These are phyloP conservation scores for Trapa incisa DNA, from an alignment of 345 rosid species.

Conservation along the genomic window DNA sequence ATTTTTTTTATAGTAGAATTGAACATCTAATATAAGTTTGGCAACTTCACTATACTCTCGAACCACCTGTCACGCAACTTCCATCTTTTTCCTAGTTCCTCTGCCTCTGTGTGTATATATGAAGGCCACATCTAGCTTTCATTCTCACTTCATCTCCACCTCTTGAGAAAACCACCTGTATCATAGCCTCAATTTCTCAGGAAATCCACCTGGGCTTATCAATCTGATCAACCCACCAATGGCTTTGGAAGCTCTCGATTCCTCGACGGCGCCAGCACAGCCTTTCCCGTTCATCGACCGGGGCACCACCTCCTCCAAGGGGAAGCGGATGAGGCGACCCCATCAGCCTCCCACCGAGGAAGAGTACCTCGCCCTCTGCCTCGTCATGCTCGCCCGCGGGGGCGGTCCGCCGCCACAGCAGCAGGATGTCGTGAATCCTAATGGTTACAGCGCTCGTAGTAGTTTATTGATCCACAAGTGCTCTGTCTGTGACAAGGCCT, in stretches of 20 bases:
- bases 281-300: slow-evolving; percentile 8
- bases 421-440: background rate
- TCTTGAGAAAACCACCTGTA: background rate
- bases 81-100: slow-evolving; percentile 10
- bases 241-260: slow-evolving; percentile 39
- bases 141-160: slow-evolving; percentile 5
- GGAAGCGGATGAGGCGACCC: slow-evolving; percentile 15
- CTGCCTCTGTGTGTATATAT: background rate
- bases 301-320: slow-evolving; percentile 16
- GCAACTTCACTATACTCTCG: slow-evolving; percentile 17
- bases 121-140: slow-evolving; percentile 10
- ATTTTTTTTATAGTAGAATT: too few relatives aligned
- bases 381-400: slow-evolving; percentile 38
- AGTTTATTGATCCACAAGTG: slow-evolving; percentile 10
- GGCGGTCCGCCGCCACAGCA: background rate
- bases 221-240: slow-evolving; percentile 6
- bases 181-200: too few relatives aligned
- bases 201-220: background rate
- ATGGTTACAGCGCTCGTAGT: background rate
- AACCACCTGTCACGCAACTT: slow-evolving; percentile 46
- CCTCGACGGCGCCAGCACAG: slow-evolving; percentile 18
- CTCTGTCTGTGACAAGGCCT: slow-evolving; percentile 16
- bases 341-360: slow-evolving; percentile 26
- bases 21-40: background rate
- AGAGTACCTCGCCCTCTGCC: slow-evolving; percentile 39